These are phyloP conservation scores for Fusarium nodosum DNA, from an alignment of 2,329 filamentous ascomycete species.

Conservation along the genomic window DNA sequence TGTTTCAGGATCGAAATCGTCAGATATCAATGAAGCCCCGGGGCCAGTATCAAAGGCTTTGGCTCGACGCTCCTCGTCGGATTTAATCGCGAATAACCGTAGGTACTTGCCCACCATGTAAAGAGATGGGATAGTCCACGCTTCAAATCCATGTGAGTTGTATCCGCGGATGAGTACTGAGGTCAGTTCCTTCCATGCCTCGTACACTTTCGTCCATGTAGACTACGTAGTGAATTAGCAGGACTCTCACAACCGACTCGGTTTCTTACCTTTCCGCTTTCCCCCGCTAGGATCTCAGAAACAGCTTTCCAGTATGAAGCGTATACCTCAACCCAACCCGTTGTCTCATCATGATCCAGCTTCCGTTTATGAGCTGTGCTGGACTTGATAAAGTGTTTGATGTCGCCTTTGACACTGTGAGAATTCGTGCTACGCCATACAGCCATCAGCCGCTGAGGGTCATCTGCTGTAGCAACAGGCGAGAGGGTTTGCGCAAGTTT, in stretches of 20 bases:
- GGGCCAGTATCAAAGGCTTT: slow-evolving; percentile 55
- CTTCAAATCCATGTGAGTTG: slow-evolving; percentile 78
- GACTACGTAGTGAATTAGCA: slow-evolving; percentile 54
- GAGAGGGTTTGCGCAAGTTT: slow-evolving; percentile 80
- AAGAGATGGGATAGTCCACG: slow-evolving; percentile 93
- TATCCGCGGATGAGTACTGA: slow-evolving; percentile 85
- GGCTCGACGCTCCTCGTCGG: slow-evolving; percentile 76
- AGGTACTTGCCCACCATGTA: slow-evolving; percentile 91
- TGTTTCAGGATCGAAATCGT: slow-evolving; percentile 83
- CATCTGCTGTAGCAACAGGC: slow-evolving; percentile 73
- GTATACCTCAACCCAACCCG: slow-evolving; percentile 91
- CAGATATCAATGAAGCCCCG: slow-evolving; percentile 70
- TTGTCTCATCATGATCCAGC: slow-evolving; percentile 75
- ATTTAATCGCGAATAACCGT: slow-evolving; percentile 88
- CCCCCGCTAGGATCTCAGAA: slow-evolving; percentile 75
- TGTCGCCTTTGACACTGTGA: slow-evolving; percentile 74
- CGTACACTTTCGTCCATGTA: slow-evolving; percentile 88
- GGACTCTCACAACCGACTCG: background rate
- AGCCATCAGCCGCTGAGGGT: slow-evolving; percentile 75
- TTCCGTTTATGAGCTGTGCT: slow-evolving; percentile 66
- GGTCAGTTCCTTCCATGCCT: slow-evolving; percentile 88
- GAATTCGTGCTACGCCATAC: slow-evolving; percentile 80
- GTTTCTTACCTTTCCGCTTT: slow-evolving; percentile 55
- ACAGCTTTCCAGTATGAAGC: slow-evolving; percentile 85
- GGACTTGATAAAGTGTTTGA: slow-evolving; percentile 79